Base-by-base conservation (phyloP, 179 eudicot genomes). In the Camellia oleifera region DNA sequence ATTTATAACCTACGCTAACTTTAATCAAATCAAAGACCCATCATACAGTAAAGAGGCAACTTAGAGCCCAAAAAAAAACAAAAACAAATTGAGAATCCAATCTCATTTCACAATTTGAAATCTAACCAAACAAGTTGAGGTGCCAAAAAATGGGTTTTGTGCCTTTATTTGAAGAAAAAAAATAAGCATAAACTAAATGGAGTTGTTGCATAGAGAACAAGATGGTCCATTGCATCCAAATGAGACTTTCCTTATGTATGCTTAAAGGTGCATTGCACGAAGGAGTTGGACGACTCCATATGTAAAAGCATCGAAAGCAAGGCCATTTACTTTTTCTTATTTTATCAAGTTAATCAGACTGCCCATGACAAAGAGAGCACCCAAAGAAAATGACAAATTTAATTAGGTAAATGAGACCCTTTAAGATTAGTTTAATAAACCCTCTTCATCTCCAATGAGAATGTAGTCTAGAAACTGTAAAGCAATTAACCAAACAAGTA, bases 361-460 rank as follows among this genome's bases (percentile, higher is more conserved):
- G 26, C 60, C 63, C 32, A 50, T 48, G 57, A 57, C 8, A 5
- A 32, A 18, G 9, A 61, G 79, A 60, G 71, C 18, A 64, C 71
- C 14, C 60, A 48, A 13, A 64, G 61, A 67, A 65, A 66, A 53
- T 67, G 74, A 67, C 80, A 4, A 54, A 69, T 71, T 70, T 32
- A 32, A 32, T 32, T 76, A 76, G 79, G 83, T 67, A 68, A 75
- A 68, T 58, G 76, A 76, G 76, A 54, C 44, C 67, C 53, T 67
- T 81, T 70, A 26, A 9, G 62, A 50, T 75, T 76, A 68, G 40
- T 69, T 68, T 76, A 81, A 68, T 70, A 15, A 81, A 81, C 68
- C 70, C 44, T 67, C 79, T 45, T 75, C 60, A 46, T 45, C 60
- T 56, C 83, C 83, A 80, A 75, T 69, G 17, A 76, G 83, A 20